phyloP scores from a whole-genome alignment of 2,329 filamentous ascomycete genomes.

The Geosmithia morbida region DNA sequence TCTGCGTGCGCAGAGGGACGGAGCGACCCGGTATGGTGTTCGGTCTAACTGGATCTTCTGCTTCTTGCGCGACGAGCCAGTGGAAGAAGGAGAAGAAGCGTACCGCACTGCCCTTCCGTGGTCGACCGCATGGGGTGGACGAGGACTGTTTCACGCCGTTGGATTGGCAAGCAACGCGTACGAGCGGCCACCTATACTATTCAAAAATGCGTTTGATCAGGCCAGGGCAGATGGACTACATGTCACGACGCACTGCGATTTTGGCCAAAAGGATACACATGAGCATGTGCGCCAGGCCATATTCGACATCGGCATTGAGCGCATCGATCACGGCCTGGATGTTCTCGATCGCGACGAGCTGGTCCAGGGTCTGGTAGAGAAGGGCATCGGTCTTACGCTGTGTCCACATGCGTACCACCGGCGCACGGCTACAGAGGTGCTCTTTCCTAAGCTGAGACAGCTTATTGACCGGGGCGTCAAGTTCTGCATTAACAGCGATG shows the following conservation, averaged over 20 bases:
- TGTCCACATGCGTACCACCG: slow-evolving; percentile 34
- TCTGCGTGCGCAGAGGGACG: slow-evolving; percentile 34
- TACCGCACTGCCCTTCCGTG: slow-evolving; percentile 29
- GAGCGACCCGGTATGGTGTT: not conserved
- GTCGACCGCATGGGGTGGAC: slow-evolving; percentile 1
- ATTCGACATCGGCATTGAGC: slow-evolving; percentile 36
- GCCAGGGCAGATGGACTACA: slow-evolving; percentile 24
- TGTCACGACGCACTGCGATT: slow-evolving; percentile 36
- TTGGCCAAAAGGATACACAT: slow-evolving; percentile 29
- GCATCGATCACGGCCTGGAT: slow-evolving; percentile 62
- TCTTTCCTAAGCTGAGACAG: slow-evolving; percentile 30
- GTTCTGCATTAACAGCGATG: slow-evolving; percentile 59
- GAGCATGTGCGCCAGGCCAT: slow-evolving; percentile 35
- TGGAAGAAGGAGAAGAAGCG: slow-evolving; percentile 53
- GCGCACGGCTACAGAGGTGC: slow-evolving; percentile 17
- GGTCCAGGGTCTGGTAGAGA: slow-evolving; percentile 38
- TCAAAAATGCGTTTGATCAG: slow-evolving; percentile 20
- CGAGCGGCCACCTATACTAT: slow-evolving; percentile 26
- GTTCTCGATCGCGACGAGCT: slow-evolving; percentile 43
- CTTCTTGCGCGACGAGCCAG: slow-evolving; percentile 53
- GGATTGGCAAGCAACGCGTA: slow-evolving; percentile 31
- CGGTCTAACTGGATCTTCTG: slow-evolving; percentile 51
- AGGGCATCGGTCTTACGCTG: slow-evolving; percentile 47
- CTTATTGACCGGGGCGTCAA: slow-evolving; percentile 47
- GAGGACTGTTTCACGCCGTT: slow-evolving; percentile 24